Base-by-base conservation (phyloP, 345 rosid genomes). In the Euphorbia pulcherrima region DNA sequence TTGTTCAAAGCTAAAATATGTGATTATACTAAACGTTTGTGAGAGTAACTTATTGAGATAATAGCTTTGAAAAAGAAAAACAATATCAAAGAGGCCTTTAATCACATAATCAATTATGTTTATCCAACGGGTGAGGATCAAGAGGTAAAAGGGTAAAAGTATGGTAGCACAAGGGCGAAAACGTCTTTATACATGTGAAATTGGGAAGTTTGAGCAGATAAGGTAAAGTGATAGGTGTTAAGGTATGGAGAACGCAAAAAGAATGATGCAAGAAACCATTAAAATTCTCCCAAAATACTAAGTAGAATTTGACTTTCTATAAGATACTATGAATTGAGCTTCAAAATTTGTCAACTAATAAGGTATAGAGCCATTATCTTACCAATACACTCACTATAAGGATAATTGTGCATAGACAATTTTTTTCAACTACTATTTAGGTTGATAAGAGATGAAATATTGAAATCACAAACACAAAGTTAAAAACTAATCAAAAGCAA, bases 171-270 rank as follows among this genome's bases (percentile, higher is more conserved):
- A n/a, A n/a, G n/a, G n/a, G n/a, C n/a, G n/a, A n/a, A n/a, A n/a
- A n/a, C n/a, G n/a, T n/a, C n/a, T n/a, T n/a, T n/a, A n/a, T n/a
- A n/a, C n/a, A 50, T 67, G 72, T 68, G 73, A 72, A 67, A 62
- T 33, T 69, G 82, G 70, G 50, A 64, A 68, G 30, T 40, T 73
- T 20, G 46, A 52, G 72, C 71, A 53, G 83, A 85, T 74, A 79
- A 73, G 89, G 70, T 71, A 64, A 30, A 64, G 80, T 74, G 74
- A 79, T 71, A 78, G 77, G 72, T 17, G 71, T 60, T 70, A 70
- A 50, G 47, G 70, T 69, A 68, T 64, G 60, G 40, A 59, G 65
- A 76, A 66, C 44, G 59, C 58, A 70, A 58, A 8, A 41, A 8
- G 16, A 3, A 33, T 46, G 72, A 30, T 50, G 57, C 21, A 24